Evolutionary conservation across 345 rosid species (phyloP).

Genomic region (Murraya paniculata): DNA sequence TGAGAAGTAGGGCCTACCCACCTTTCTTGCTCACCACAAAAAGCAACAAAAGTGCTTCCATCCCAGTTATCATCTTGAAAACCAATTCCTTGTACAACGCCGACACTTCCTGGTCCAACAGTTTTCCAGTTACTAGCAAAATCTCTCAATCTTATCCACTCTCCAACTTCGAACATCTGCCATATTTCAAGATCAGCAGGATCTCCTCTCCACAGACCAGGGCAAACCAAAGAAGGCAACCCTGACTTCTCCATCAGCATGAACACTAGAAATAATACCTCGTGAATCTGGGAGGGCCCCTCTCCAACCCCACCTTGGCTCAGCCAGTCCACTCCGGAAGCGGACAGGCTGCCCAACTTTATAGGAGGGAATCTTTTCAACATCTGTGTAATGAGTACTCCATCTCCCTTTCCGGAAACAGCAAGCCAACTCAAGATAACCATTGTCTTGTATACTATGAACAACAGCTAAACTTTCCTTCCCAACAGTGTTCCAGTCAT

Average conservation of each 20-base stretch:
- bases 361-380: constrained; percentile 74
- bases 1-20: constrained; percentile 77
- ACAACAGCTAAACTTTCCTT: constrained; percentile 91
- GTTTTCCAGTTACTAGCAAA: constrained; percentile 71
- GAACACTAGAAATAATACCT: constrained; percentile 78
- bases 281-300: constrained; percentile 70
- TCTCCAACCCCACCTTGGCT: constrained; percentile 99
- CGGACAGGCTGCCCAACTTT: constrained; percentile 87
- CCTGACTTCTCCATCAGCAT: constrained; percentile 92
- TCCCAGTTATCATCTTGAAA: constrained; percentile 84
- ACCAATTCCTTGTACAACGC: constrained; percentile 84
- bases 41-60: constrained; percentile 68
- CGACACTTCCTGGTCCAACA: constrained; percentile 71
- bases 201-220: constrained; percentile 88
- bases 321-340: constrained; percentile 70
- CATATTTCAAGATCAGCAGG: constrained; percentile 86
- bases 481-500: constrained; percentile 87
- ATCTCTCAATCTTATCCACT: constrained; percentile 79
- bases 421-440: constrained; percentile 87
- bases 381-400: constrained; percentile 73
- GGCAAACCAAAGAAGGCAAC: constrained; percentile 82
- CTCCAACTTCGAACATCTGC: constrained; percentile 81
- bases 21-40: constrained; percentile 92
- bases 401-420: constrained; percentile 91
- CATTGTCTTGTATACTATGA: constrained; percentile 86